Evolutionary conservation across 75 land plant genomes (phyloP), one percentile per base, ranked within the genome.

Genomic region (Azolla pinnata): DNA sequence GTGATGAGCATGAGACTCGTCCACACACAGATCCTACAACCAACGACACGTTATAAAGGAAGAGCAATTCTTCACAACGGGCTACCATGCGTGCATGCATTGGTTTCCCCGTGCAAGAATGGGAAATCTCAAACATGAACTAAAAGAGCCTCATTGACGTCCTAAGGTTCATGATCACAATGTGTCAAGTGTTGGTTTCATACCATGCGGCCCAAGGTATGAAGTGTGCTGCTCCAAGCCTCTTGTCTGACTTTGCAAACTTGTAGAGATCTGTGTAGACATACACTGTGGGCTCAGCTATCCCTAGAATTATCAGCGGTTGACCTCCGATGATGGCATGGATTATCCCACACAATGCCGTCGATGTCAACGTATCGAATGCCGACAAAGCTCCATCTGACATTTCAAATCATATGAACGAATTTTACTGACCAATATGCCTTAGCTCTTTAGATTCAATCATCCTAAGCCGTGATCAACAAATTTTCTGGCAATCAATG

Each of bases 11-110:
- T 56, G 2, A 85, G 48, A 1, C 91, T 74, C 4, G 91, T 76
- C 97, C 97, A 90, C 1, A 86, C 79, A 68, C 97, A 90, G 28
- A 81, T 85, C 97, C 97, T 90, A 69, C n/a, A n/a, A n/a, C n/a
- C 33, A 66, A 50, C 7, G 19, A 20, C 18, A 12, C 40, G 12
- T 5, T 35, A 12, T 12, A 35, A 35, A 35, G 40, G n/a, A n/a
- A n/a, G n/a, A n/a, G n/a, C 40, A 35, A 35, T 35, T 35, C 5
- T 35, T 35, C 12, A 35, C 40, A 35, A 35, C 40, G 19, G 20
- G 50, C 50, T 47, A 12, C 50, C 10, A 12, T 20, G 19, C 50
- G 4, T 12, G 10, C 50, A 35, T 12, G 40, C 40, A 35, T 35
- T 35, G 12, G 40, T 35, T 35, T n/a, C n/a, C n/a, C n/a, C n/a